These are phyloP conservation scores for Spathaspora passalidarum DNA, from an alignment of 805 yeast species.

Conservation along the genomic window DNA sequence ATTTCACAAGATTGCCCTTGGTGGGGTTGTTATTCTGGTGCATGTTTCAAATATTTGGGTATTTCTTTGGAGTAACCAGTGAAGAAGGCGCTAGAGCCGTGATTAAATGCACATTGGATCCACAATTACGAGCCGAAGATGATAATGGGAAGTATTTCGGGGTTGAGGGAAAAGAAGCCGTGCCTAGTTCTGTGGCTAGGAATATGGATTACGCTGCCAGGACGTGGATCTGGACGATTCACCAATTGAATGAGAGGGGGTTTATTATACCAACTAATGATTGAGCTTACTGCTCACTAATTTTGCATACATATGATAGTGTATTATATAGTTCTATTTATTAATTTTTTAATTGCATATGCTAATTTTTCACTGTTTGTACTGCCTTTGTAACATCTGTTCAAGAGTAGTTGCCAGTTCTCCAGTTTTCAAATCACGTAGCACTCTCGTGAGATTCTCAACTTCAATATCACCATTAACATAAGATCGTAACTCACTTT, in stretches of 20 bases:
- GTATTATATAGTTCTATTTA: no score
- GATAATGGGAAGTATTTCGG: conserved; percentile 72
- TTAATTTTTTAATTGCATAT: no score
- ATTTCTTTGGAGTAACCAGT: conserved; percentile 63
- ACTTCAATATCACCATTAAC: not conserved
- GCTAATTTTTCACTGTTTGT: not conserved
- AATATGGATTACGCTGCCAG: conserved; percentile 58
- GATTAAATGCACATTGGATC: conserved; percentile 58
- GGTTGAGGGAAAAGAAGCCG: conserved; percentile 54
- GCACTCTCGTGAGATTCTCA: not conserved
- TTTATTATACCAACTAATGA: conserved; percentile 22
- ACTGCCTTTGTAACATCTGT: not conserved
- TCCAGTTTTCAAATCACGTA: not conserved
- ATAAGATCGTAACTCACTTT: conserved; percentile 3
- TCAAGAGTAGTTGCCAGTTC: not conserved
- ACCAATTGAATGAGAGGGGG: conserved; percentile 51
- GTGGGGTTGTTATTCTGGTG: conserved; percentile 76
- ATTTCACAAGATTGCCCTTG: conserved; percentile 75
- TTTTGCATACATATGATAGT: not conserved
- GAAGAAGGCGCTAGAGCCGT: conserved; percentile 72
- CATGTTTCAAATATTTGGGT: conserved; percentile 65
- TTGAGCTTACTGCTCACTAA: no score
- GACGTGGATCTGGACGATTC: conserved; percentile 79
- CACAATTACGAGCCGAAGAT: conserved; percentile 42
- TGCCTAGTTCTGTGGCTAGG: conserved; percentile 57